Percentiles rank a stretch among this genome's conserved stretches.
phyloP scores from a whole-genome alignment of 169 alveolate genomes.

The Eimeria acervulina region DNA sequence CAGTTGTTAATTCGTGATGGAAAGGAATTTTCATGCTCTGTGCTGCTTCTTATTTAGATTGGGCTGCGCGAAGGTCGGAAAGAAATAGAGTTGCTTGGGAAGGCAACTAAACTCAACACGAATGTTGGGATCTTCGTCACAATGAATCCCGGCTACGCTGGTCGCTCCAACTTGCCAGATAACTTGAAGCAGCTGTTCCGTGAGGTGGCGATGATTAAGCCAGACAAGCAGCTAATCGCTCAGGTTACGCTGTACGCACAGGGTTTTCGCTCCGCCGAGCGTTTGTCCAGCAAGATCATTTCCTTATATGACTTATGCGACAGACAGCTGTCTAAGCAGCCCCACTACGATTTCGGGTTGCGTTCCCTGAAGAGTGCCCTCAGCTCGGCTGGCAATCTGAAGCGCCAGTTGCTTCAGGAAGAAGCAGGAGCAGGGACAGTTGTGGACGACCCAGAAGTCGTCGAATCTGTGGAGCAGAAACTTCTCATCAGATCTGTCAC shows the following conservation, averaged over 20 bases:
- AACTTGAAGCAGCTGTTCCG: conserved; percentile 96
- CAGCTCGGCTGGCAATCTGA: conserved; percentile 96
- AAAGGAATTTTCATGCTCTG: neutral
- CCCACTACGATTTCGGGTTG: conserved; percentile 99
- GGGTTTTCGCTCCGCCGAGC: conserved; percentile 92
- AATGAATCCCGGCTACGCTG: conserved; percentile 98
- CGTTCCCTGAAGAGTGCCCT: conserved; percentile 98
- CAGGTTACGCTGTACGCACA: conserved; percentile 85
- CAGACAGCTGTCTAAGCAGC: conserved; percentile 96
- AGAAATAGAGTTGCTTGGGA: conserved; percentile 81
- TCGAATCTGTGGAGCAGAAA: conserved; percentile 94
- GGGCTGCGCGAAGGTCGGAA: conserved; percentile 75
- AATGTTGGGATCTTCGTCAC: conserved; percentile 97
- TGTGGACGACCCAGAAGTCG: conserved; percentile 75
- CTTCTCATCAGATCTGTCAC: conserved; percentile 96
- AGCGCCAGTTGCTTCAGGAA: conserved; percentile 90
- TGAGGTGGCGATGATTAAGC: conserved; percentile 97
- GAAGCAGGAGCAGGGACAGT: conserved; percentile 46
- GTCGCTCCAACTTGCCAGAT: conserved; percentile 97
- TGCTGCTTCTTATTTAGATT: neutral
- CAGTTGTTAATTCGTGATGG: neutral
- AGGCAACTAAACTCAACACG: conserved; percentile 93
- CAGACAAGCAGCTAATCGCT: conserved; percentile 96
- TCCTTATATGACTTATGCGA: conserved; percentile 97
- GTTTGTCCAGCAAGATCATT: conserved; percentile 96